Base-by-base conservation (phyloP, 129 eudicot genomes). In the Helianthus tuberosus region DNA sequence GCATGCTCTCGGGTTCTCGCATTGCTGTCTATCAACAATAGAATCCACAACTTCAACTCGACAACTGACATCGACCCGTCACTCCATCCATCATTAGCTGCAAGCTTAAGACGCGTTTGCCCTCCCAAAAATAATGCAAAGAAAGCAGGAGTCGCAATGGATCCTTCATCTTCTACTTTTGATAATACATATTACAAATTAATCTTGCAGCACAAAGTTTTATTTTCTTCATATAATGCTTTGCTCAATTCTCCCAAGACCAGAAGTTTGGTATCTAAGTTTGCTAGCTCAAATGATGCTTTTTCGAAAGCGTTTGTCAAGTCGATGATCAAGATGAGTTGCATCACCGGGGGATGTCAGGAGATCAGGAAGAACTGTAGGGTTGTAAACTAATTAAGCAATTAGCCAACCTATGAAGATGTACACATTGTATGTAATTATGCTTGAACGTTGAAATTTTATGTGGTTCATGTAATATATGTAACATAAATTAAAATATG, bases 311-410 rank as follows among this genome's bases (percentile, higher is more conserved):
- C 93, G 23, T 90, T 94, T 76, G 91, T 75, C 20, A 82, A 83
- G 72, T 94, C 98, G n/a, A 90, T 94, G 98, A 85, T 94, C 87
- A 90, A 86, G 81, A 88, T 94, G 97, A 88, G 98, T 81, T 20
- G 86, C 78, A 78, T 91, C 66, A 51, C 66, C 0, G 89, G 86
- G 55, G 97, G 86, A 61, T 96, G 96, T 66, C 84, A 65, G 44
- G 97, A 91, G 80, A 85, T 91, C 16, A 82, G 97, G 64, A 75
- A 66, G 62, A 43, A 89, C 25, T 91, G 97, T 35, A 74, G 90
- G 74, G 81, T 83, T 68, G 86, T 88, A 71, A 87, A 86, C 23
- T 82, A 84, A 86, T n/a, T 82, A 73, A 77, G 63, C 53, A 10
- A 36, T 63, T 20, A 14, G 46, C 1, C 13, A 38, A 50, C 27